Conservation (phyloP, 2,329 filamentous ascomycete species). For the Verticillium tricorpus region DNA sequence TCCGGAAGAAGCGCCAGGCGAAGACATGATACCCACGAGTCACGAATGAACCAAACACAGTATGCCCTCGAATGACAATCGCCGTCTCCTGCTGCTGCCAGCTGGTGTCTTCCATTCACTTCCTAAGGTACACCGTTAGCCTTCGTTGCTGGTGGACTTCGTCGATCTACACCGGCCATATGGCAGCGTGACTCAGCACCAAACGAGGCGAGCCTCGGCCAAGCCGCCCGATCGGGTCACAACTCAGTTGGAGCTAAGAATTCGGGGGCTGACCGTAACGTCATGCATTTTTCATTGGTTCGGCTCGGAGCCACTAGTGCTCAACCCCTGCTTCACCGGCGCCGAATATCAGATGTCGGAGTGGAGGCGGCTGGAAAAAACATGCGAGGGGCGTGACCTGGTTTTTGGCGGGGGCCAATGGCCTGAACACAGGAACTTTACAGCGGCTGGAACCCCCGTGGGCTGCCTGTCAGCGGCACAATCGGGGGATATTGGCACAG, state of each 20-base stretch:
- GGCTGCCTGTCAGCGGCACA: not conserved
- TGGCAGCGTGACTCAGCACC: not conserved
- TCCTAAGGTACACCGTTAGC: not conserved
- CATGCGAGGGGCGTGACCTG: not conserved
- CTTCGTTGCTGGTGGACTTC: not conserved
- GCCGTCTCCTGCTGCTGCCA: too few species aligned
- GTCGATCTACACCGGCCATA: not conserved
- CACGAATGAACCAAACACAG: not conserved
- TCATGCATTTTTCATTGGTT: conserved; percentile 2
- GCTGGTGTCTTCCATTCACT: not conserved
- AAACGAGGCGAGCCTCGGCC: not conserved
- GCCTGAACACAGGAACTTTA: not conserved
- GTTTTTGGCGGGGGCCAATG: not conserved
- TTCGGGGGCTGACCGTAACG: not conserved
- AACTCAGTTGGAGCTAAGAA: not conserved
- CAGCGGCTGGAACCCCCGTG: not conserved
- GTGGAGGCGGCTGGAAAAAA: not conserved
- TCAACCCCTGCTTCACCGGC: not conserved
- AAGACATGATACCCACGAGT: conserved; percentile 13
- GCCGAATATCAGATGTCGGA: conserved; percentile 1
- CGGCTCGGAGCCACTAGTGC: not conserved
- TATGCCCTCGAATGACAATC: too few species aligned
- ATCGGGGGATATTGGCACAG: not conserved
- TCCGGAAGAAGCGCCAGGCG: conserved; percentile 21
- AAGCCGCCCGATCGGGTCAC: not conserved